Evolutionary conservation across 2,329 filamentous ascomycete genomes (phyloP), one percentile per base, ranked within the genome.

Genomic region (Neurospora crassa): DNA sequence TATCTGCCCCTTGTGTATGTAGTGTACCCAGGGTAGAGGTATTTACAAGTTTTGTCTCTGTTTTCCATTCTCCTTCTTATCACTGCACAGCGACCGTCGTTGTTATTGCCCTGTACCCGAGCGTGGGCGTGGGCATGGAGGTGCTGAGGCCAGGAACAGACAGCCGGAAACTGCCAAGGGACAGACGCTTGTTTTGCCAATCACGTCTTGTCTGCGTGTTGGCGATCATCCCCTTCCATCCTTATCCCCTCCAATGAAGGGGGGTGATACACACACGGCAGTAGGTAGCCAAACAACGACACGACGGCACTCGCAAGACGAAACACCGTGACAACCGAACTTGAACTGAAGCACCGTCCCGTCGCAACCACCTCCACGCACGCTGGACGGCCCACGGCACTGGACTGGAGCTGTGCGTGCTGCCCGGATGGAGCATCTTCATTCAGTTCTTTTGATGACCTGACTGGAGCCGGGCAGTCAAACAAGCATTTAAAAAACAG

Each of bases 201-300:
- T 76, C 72, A 71, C 3, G 53, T 69, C 67, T 37, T 70, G 69
- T 67, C 24, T 41, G 40, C 37, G 20, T 67, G 67, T 72, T 74
- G 68, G 70, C 71, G 73, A 75, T 74, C 74, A 72, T 74, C 74
- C 75, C 75, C 74, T 75, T 76, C n/a, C n/a, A n/a, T 24, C 53
- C 53, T 63, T 59, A 59, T 18, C 47, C 47, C 47, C 24, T 63
- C 53, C 53, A 63, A 63, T 63, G 53, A 63, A 59, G 53, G 53
- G 47, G 29, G 53, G 34, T 63, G 29, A 29, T 29, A 4, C 29
- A 63, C 53, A 34, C 34, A 34, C 53, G 47, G 24, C 24, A 59
- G 47, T 12, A 59, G 14, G 24, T 12, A 59, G 24, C 47, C 47
- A 29, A 29, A 29, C 29, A 34, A 59, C 24, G 24, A 63, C 24